Percentiles rank a stretch among this genome's conserved stretches.
Evolutionary conservation across 2,329 filamentous ascomycete species (phyloP).

Genomic region (Fusarium globosum): DNA sequence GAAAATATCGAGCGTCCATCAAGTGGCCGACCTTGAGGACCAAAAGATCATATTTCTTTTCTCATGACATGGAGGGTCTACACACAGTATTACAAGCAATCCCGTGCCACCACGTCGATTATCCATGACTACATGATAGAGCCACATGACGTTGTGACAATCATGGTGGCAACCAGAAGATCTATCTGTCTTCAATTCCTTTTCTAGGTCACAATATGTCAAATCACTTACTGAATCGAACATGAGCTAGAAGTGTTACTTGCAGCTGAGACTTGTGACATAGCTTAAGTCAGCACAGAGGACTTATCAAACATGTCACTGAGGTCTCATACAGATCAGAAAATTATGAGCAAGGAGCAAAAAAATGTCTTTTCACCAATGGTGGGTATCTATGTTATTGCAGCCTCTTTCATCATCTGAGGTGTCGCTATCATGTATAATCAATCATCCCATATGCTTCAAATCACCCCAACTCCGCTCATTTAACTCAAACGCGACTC

Average conservation of each 20-base stretch:
- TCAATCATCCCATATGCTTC: background rate
- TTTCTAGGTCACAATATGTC: accelerated
- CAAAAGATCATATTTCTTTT: background rate
- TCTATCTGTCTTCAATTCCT: accelerated
- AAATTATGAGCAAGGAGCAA: background rate
- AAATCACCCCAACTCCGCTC: too few relatives aligned
- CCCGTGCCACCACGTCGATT: background rate
- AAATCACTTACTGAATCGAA: too few relatives aligned
- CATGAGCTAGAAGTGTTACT: too few relatives aligned
- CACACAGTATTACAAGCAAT: background rate
- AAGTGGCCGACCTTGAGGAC: background rate
- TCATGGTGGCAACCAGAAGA: too few relatives aligned
- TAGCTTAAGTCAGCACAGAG: background rate
- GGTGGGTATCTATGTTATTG: background rate
- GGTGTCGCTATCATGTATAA: background rate
- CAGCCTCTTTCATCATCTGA: background rate
- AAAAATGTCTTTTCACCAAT: too few relatives aligned
- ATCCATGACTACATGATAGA: background rate
- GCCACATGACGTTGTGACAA: background rate
- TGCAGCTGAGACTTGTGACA: background rate
- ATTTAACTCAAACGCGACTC: background rate
- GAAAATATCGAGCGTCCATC: background rate
- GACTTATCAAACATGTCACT: background rate
- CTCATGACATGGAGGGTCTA: accelerated
- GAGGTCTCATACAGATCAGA: too few relatives aligned